A percentile compares a stretch with the other conserved stretches of the same genome.
Conservation (phyloP, 257 asterid species). For the Phtheirospermum japonicum region DNA sequence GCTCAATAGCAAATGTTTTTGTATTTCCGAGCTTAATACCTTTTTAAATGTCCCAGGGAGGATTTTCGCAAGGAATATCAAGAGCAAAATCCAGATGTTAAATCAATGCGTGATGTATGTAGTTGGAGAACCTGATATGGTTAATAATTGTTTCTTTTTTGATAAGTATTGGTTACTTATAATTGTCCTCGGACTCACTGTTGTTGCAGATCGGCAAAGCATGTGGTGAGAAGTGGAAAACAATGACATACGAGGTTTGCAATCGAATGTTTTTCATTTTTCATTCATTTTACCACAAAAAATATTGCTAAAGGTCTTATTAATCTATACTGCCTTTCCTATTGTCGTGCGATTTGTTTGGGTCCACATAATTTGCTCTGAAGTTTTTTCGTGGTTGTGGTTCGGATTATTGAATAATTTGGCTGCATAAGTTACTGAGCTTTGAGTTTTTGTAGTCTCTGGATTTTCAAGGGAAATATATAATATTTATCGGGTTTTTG, state of each 20-base stretch:
- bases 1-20: too few relatives aligned
- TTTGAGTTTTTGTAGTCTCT: conserved; percentile 8
- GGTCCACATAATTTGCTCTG: neutral
- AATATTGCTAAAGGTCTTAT: conserved; percentile 2
- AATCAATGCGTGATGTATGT: conserved; percentile 88
- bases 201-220: conserved; percentile 85
- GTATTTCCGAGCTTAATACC: too few relatives aligned
- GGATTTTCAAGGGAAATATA: conserved; percentile 9
- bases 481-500: too few relatives aligned
- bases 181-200: conserved; percentile 9
- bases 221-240: conserved; percentile 95
- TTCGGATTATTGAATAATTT: neutral
- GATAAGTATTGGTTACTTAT: conserved; percentile 10
- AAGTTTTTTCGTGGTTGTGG: neutral
- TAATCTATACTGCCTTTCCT: neutral
- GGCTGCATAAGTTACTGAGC: conserved; percentile 8
- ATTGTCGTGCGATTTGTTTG: neutral
- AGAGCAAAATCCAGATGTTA: conserved; percentile 75
- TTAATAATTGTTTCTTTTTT: neutral
- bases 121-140: conserved; percentile 15
- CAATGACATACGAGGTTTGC: conserved; percentile 85
- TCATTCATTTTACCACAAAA: neutral
- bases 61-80: conserved; percentile 92
- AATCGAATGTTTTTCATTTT: conserved; percentile 8
- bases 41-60: conserved; percentile 57